Evolutionary conservation across 352 stramenopile genomes (phyloP), one percentile per base, ranked within the genome.

Genomic region (Phytophthora pluvialis): DNA sequence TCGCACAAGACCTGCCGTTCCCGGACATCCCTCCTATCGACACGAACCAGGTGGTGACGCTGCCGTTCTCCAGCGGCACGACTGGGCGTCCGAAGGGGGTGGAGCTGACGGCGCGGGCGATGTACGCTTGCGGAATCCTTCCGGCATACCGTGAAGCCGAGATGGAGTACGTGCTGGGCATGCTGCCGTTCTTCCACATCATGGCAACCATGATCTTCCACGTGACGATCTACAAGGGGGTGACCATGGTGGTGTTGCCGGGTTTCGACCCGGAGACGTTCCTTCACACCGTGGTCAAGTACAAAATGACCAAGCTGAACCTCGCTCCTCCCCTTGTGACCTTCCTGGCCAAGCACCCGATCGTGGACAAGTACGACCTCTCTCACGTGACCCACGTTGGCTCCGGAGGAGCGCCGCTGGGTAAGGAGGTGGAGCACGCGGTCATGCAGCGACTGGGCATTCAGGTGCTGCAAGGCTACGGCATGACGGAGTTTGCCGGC

Each of bases 141-240:
- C 65, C 62, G 11, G 64, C 63, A 1, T 70, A 66, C 28, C 82
- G 86, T 44, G 82, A 88, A 51, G 69, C 78, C 2, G 52, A 73
- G 7, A 5, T 69, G n/a, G 38, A 75, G 3, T 70, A 65, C 44
- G 53, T 32, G n/a, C 38, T 97, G 12, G 76, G 65, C 1, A 66
- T 94, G 55, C 78, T 99, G 15, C 95, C 96, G 33, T 97, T 98
- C 61, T 98, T 98, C 81, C 96, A 99, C 69, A 98, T 99, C 47
- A 98, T 98, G 74, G 93, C 89, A 16, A 79, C 88, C 2, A 83
- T 89, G 44, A 86, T 95, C 33, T 74, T 97, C 43, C 75, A 98
- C 38, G 83, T 94, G 46, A 79, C 78, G 10, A 78, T 93, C 43
- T 92, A 90, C 75, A 84, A 88, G 67, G 91, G 90, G 10, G 64